A percentile compares a stretch with the other conserved stretches of the same genome.
Conservation (phyloP, 495 filamentous ascomycete species). For the Xylaria venustula region DNA sequence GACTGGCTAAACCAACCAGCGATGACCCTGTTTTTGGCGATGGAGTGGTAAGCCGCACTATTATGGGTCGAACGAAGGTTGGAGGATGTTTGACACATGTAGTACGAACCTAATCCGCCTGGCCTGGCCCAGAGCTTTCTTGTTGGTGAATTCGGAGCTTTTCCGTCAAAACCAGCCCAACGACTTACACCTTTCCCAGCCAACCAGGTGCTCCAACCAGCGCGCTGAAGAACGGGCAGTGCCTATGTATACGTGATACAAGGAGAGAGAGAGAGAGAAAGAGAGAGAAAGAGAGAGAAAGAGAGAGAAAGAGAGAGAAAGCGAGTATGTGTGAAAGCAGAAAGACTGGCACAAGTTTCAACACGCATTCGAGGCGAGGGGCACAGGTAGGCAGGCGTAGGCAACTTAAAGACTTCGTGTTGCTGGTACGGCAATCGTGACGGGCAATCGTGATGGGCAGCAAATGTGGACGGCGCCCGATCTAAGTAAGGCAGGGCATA, state of each 20-base stretch:
- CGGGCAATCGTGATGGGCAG: neutral
- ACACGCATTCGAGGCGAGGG: neutral
- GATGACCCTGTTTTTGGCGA: constrained; percentile 26
- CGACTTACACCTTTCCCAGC: too few relatives aligned
- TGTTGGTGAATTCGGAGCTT: neutral
- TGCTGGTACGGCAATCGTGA: neutral
- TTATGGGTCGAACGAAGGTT: constrained; percentile 23
- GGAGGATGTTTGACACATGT: constrained; percentile 7
- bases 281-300: too few relatives aligned
- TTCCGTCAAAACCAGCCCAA: neutral
- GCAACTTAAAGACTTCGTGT: neutral
- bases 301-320: too few relatives aligned
- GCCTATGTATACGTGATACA: too few relatives aligned
- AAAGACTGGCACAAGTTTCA: neutral
- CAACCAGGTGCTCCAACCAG: too few relatives aligned
- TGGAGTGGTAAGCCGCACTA: constrained; percentile 29
- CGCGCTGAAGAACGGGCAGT: too few relatives aligned
- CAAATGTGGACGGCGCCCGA: neutral
- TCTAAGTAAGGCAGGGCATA: constrained; percentile 5
- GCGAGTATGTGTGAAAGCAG: too few relatives aligned
- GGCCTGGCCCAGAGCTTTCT: neutral
- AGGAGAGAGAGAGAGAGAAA: too few relatives aligned
- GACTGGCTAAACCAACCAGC: constrained; percentile 25
- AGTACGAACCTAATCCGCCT: constrained; percentile 4
- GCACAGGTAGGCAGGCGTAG: neutral